Evolutionary conservation across 2,329 filamentous ascomycete species (phyloP).

Genomic region (Nemania serpens): DNA sequence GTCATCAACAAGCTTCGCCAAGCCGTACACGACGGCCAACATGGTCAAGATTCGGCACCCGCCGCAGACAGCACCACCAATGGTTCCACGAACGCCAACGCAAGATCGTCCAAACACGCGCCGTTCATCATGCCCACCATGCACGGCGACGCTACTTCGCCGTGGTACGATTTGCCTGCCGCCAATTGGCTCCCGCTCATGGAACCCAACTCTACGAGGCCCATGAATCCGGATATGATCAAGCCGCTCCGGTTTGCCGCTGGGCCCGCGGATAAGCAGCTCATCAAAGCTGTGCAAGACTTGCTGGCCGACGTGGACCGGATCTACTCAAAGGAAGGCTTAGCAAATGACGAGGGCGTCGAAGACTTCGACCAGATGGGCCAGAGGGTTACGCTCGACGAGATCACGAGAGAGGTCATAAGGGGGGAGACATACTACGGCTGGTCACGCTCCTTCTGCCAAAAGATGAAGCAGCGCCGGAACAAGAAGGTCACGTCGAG

Average conservation of each 20-base stretch:
- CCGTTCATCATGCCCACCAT: slow-evolving; percentile 75
- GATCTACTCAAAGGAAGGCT: slow-evolving; percentile 64
- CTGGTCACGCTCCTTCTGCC: slow-evolving; percentile 80
- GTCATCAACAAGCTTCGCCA: slow-evolving; percentile 64
- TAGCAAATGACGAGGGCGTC: slow-evolving; percentile 50
- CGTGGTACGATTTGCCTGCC: slow-evolving; percentile 83
- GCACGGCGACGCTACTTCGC: slow-evolving; percentile 74
- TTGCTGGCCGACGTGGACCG: slow-evolving; percentile 72
- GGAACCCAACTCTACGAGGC: slow-evolving; percentile 72
- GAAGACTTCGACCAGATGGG: slow-evolving; percentile 78
- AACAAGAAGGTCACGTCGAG: slow-evolving; percentile 40
- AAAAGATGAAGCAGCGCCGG: slow-evolving; percentile 72
- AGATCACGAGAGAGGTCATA: slow-evolving; percentile 67
- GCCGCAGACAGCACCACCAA: slow-evolving; percentile 32
- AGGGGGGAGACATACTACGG: slow-evolving; percentile 82
- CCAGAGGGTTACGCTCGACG: slow-evolving; percentile 67
- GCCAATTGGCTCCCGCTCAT: slow-evolving; percentile 81
- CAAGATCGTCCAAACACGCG: slow-evolving; percentile 56
- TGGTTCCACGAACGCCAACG: slow-evolving; percentile 29
- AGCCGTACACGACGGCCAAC: slow-evolving; percentile 52
- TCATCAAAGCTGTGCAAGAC: slow-evolving; percentile 70
- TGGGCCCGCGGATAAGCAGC: slow-evolving; percentile 68
- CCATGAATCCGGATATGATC: slow-evolving; percentile 73
- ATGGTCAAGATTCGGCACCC: slow-evolving; percentile 26
- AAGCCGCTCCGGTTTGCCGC: slow-evolving; percentile 72